Evolutionary conservation across 192 early-diverging fungal genomes (phyloP), one percentile per base, ranked within the genome.

Genomic region (Coemansia sp.): DNA sequence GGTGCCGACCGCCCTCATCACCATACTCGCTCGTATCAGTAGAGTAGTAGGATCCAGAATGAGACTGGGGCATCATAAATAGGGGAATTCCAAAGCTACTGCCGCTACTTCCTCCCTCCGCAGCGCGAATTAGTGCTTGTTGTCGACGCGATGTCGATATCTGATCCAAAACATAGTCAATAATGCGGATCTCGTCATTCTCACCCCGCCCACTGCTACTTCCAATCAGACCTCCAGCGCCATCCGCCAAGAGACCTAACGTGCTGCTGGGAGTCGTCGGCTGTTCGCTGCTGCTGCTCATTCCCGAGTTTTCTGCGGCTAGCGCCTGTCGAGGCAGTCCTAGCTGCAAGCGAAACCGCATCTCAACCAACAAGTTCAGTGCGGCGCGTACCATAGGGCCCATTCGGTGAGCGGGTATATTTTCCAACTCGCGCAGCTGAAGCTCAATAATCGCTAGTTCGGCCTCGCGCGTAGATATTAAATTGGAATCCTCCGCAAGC

Each of bases 381-480:
- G 81, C 81, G 1, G 81, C 81, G 1, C 81, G 72, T 61, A 83
- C 60, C 81, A 83, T 83, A 31, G 81, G 81, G 0, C 81, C 81
- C 69, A 83, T 70, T 20, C 73, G 70, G 12, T 78, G 66, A 24
- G 73, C 50, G 5, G 81, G 81, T 16, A 65, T 71, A 31, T 62
- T 66, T 46, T 83, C 81, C 12, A 83, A 70, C 47, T 75, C 81
- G 12, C 68, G 69, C 38, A 83, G 73, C 62, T 83, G 81, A 60
- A 72, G 72, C 73, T 83, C 76, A n/a, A 83, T 83, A 15, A 78
- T 78, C 13, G 76, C 73, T 27, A 83, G 69, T 64, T 83, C 81
- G 0, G 71, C 66, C 61, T 83, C 81, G 11, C 72, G 70, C 47
- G 64, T 75, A 29, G 81, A 83, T n/a, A 62, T 7, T 7, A 31